A percentile compares a stretch with the other conserved stretches of the same genome.
These are phyloP conservation scores for Choanephora cucurbitarum DNA, from an alignment of 371 early-diverging fungal species.

Conservation along the genomic window DNA sequence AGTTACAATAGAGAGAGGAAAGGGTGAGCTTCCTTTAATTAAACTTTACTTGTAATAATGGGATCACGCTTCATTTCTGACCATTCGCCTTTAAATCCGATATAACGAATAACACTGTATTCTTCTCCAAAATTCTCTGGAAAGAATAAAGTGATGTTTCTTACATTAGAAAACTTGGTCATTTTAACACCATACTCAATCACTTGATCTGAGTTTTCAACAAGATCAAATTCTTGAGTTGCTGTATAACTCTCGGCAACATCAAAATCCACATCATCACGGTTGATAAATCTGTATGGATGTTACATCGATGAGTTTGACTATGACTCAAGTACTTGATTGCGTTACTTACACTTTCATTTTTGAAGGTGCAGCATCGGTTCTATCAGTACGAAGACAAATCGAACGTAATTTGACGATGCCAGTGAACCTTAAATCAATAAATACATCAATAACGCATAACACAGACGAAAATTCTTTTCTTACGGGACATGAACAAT, in stretches of 20 bases:
- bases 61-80: constrained; percentile 82
- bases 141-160: constrained; percentile 82
- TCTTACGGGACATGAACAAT: constrained; percentile 87
- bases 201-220: constrained; percentile 55
- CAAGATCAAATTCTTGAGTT: constrained; percentile 84
- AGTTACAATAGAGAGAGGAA: not conserved
- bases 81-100: constrained; percentile 94
- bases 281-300: constrained; percentile 88
- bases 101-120: constrained; percentile 58
- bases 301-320: too few relatives aligned
- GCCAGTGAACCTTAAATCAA: constrained; percentile 78
- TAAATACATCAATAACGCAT: too few relatives aligned
- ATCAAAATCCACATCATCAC: constrained; percentile 91
- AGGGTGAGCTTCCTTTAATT: not conserved
- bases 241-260: constrained; percentile 66
- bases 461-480: not conserved
- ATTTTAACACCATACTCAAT: constrained; percentile 73
- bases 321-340: too few relatives aligned
- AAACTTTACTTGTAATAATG: constrained; percentile 61
- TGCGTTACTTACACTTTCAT: constrained; percentile 77
- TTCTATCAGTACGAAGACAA: constrained; percentile 69
- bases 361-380: constrained; percentile 67
- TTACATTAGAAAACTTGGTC: constrained; percentile 84
- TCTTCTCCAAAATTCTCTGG: constrained; percentile 82
- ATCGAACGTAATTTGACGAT: constrained; percentile 90